Conservation (phyloP, 2,329 filamentous ascomycete species). For the Sordariomycetes sp. region DNA sequence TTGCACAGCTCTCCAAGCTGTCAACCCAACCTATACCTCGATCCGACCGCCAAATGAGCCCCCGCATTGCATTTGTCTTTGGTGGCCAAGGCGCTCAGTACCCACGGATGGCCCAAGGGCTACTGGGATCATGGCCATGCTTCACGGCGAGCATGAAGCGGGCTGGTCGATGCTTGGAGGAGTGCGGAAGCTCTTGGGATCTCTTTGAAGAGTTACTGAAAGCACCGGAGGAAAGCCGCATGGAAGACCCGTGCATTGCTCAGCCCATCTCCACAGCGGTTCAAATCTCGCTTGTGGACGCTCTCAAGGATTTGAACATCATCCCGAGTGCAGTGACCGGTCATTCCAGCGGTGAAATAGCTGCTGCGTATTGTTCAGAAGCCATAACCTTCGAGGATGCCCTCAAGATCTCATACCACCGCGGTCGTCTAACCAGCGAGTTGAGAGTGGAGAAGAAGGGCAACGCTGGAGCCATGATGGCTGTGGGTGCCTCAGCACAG, state of each 20-base stretch:
- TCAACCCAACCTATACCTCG: conserved; percentile 6
- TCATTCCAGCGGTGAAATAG: conserved; percentile 29
- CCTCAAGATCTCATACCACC: conserved; percentile 4
- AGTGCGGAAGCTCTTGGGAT: conserved; percentile 6
- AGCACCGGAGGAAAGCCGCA: conserved; percentile 6
- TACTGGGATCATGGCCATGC: conserved; percentile 11
- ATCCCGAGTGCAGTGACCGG: conserved; percentile 18
- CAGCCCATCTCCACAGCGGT: conserved; percentile 31
- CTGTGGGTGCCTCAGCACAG: conserved; percentile 14
- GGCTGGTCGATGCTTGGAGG: conserved; percentile 1
- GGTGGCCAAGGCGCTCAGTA: conserved; percentile 28
- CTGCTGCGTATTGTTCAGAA: conserved; percentile 22
- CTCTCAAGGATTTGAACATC: conserved; percentile 18
- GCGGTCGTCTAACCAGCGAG: conserved; percentile 10
- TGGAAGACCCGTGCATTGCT: conserved; percentile 13
- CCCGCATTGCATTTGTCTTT: conserved; percentile 18
- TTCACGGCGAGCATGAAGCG: conserved; percentile 11
- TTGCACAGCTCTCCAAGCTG: conserved; percentile 5
- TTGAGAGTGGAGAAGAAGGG: conserved; percentile 5
- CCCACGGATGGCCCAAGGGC: conserved; percentile 19
- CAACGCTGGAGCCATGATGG: conserved; percentile 18
- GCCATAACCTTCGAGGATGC: conserved; percentile 9
- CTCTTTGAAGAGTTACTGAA: conserved; percentile 8
- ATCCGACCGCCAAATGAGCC: conserved; percentile 2
- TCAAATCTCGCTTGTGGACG: conserved; percentile 28